Evolutionary conservation across 441 rosid species (phyloP).

Genomic region (Daphne laureola): DNA sequence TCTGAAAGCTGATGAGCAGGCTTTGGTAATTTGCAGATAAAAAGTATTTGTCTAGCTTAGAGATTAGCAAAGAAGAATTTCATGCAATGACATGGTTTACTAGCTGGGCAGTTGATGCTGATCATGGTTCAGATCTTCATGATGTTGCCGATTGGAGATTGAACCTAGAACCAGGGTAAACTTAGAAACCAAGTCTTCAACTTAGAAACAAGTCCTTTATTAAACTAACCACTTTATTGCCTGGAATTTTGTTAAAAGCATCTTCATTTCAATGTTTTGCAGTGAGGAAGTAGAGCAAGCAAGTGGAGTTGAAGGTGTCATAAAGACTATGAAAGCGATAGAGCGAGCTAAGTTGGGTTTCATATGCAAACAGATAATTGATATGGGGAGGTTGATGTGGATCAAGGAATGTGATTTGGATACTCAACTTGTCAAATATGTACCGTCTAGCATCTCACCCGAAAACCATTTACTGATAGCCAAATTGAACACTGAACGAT

Average conservation of each 20-base stretch:
- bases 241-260: background rate
- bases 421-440: slow-evolving; percentile 56
- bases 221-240: no score
- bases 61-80: slow-evolving; percentile 58
- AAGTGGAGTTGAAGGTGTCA: slow-evolving; percentile 41
- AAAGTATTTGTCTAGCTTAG: slow-evolving; percentile 38
- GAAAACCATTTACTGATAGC: slow-evolving; percentile 73
- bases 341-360: slow-evolving; percentile 77
- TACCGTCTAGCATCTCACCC: slow-evolving; percentile 59
- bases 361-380: slow-evolving; percentile 81
- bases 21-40: slow-evolving; percentile 38
- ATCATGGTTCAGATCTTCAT: slow-evolving; percentile 59
- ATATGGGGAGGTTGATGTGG: slow-evolving; percentile 73
- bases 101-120: slow-evolving; percentile 96
- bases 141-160: slow-evolving; percentile 26
- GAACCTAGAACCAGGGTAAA: slow-evolving; percentile 29
- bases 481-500: slow-evolving; percentile 7
- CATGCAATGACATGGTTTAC: slow-evolving; percentile 76
- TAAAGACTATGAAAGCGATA: slow-evolving; percentile 50
- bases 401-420: slow-evolving; percentile 42
- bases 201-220: no score
- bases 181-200: no score
- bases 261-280: slow-evolving; percentile 3
- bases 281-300: slow-evolving; percentile 15
- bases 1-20: slow-evolving; percentile 3